Conservation (phyloP, 768 basidiomycete genomes). For the Lentinus brumalis region DNA sequence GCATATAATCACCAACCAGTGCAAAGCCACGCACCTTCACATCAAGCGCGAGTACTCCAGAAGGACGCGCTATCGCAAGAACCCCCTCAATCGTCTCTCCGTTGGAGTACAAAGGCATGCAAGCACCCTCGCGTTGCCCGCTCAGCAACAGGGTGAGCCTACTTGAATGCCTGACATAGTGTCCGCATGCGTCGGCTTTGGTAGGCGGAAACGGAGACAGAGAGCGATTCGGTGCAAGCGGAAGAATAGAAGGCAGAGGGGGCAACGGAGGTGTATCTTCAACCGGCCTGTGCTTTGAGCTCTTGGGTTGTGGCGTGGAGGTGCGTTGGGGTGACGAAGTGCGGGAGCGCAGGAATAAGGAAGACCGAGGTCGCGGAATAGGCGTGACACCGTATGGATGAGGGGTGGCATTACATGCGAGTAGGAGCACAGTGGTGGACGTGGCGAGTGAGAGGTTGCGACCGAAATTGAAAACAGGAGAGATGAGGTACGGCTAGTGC, state of each 20-base stretch:
- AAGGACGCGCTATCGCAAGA: slow-evolving; percentile 22
- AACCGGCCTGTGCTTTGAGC: not conserved
- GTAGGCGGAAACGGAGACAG: not conserved
- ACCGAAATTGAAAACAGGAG: not conserved
- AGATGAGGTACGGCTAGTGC: not conserved
- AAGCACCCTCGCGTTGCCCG: slow-evolving; percentile 21
- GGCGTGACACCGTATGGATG: not conserved
- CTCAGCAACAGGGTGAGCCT: slow-evolving; percentile 26
- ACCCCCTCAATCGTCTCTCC: slow-evolving; percentile 28
- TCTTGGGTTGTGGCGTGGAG: not conserved
- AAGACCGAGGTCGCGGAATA: not conserved
- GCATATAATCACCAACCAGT: not conserved
- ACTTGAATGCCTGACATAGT: slow-evolving; percentile 28
- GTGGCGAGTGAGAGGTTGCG: not conserved
- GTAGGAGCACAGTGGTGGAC: not conserved
- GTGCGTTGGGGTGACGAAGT: not conserved
- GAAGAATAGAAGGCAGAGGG: not conserved
- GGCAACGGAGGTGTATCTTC: not conserved
- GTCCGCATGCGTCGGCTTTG: slow-evolving; percentile 9
- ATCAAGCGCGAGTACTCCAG: slow-evolving; percentile 23
- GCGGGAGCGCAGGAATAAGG: not conserved
- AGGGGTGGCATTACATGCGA: not conserved
- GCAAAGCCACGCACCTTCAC: slow-evolving; percentile 20
- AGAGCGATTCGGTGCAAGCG: not conserved
- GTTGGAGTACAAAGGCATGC: slow-evolving; percentile 20